Conservation (phyloP, 108 stramenopile species). For the Conticribra guillardii region DNA sequence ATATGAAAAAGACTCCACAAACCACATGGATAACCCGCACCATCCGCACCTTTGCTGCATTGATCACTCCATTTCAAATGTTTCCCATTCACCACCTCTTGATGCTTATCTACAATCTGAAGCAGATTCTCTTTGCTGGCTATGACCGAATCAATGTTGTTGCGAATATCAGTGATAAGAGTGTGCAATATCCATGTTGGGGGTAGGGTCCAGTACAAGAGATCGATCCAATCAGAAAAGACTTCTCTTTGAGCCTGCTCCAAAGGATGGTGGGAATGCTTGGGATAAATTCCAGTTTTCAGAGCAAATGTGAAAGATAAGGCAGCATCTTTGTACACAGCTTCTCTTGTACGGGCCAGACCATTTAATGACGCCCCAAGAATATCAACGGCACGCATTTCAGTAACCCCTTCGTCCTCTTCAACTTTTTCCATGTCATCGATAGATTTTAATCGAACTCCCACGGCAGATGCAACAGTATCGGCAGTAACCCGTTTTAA, state of each 20-base stretch:
- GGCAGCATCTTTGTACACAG: conserved; percentile 65
- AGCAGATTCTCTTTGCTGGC: conserved; percentile 38
- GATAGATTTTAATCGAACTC: conserved; percentile 19
- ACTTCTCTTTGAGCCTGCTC: conserved; percentile 22
- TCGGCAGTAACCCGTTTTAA: conserved; percentile 34
- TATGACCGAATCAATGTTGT: conserved; percentile 52
- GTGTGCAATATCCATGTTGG: conserved; percentile 61
- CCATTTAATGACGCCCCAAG: conserved; percentile 50
- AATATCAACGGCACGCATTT: conserved; percentile 45
- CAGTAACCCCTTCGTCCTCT: conserved; percentile 22
- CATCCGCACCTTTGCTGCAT: conserved; percentile 33
- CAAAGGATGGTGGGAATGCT: conserved; percentile 27
- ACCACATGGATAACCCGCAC: conserved; percentile 64
- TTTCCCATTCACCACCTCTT: conserved; percentile 43
- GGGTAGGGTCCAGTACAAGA: conserved; percentile 58
- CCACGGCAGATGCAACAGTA: conserved; percentile 16
- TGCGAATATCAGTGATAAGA: conserved; percentile 53
- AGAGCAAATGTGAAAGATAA: conserved; percentile 71
- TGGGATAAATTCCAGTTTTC: conserved; percentile 52
- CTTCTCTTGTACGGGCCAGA: conserved; percentile 47
- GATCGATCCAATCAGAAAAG: conserved; percentile 57
- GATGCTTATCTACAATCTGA: conserved; percentile 37
- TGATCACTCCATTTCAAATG: conserved; percentile 33
- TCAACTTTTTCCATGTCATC: conserved; percentile 13
- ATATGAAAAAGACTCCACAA: conserved; percentile 80